phyloP scores from a whole-genome alignment of 768 basidiomycete species.

The Lactifluus piperatus region DNA sequence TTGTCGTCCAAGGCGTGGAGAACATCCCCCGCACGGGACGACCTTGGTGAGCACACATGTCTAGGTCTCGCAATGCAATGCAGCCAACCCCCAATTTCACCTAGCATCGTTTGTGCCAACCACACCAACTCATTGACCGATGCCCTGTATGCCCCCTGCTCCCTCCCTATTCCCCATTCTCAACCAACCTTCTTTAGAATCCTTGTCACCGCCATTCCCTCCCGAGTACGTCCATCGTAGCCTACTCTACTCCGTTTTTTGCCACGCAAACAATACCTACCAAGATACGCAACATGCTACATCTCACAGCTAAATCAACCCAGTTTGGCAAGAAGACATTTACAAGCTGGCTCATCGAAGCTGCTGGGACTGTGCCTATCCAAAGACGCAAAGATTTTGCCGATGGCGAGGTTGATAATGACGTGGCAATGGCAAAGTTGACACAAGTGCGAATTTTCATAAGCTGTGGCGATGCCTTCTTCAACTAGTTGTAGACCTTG shows the following conservation, averaged over 20 bases:
- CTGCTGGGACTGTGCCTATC: constrained; percentile 80
- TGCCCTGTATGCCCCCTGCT: constrained; percentile 51
- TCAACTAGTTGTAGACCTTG: constrained; percentile 44
- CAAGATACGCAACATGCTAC: constrained; percentile 69
- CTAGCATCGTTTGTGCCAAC: constrained; percentile 76
- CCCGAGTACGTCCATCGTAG: constrained; percentile 36
- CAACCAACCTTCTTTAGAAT: constrained; percentile 36
- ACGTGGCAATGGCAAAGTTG: constrained; percentile 56
- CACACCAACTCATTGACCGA: constrained; percentile 84
- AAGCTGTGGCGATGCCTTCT: constrained; percentile 1
- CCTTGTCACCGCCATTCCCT: constrained; percentile 65
- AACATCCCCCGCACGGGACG: constrained; percentile 62
- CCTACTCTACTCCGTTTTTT: constrained; percentile 5
- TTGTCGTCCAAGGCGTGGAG: constrained; percentile 73
- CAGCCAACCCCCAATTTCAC: not conserved
- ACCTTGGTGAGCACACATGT: constrained; percentile 48
- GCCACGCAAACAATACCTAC: not conserved
- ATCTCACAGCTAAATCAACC: constrained; percentile 82
- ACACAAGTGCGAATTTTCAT: constrained; percentile 41
- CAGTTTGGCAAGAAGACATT: constrained; percentile 79
- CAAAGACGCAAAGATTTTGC: constrained; percentile 63
- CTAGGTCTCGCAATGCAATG: not conserved
- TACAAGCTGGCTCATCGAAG: constrained; percentile 86
- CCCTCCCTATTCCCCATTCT: not conserved
- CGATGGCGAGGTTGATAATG: constrained; percentile 54